These are phyloP conservation scores for Dactylorhiza incarnata DNA, from an alignment of 106 monocot genomes.

Conservation along the genomic window DNA sequence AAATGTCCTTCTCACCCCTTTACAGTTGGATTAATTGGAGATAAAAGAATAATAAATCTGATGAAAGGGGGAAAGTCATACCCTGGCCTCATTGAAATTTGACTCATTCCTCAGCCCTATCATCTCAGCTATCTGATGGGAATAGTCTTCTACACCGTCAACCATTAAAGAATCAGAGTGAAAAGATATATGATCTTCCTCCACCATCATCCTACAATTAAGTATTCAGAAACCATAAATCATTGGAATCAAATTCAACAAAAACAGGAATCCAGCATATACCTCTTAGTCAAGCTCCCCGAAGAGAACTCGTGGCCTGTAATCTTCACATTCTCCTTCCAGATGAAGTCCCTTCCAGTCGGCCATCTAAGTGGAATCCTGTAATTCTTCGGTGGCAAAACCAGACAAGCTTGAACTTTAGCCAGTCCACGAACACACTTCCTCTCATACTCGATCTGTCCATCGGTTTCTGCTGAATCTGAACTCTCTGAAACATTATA, in stretches of 20 bases:
- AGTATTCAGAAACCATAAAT: neutral
- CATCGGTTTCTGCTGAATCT: slow-evolving; percentile 18
- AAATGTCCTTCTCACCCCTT: neutral
- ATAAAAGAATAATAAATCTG: neutral
- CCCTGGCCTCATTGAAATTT: slow-evolving; percentile 77
- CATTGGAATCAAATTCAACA: neutral
- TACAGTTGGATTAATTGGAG: neutral
- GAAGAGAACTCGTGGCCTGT: slow-evolving; percentile 85
- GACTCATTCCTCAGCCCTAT: slow-evolving; percentile 71
- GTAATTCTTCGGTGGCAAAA: slow-evolving; percentile 60
- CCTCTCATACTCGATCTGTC: slow-evolving; percentile 31
- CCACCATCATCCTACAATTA: slow-evolving; percentile 85
- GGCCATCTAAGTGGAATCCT: slow-evolving; percentile 84
- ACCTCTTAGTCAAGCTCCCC: slow-evolving; percentile 90
- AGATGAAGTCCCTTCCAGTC: slow-evolving; percentile 80
- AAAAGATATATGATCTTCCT: slow-evolving; percentile 87
- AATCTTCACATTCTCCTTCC: slow-evolving; percentile 96
- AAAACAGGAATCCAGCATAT: neutral
- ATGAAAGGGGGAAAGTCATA: slow-evolving; percentile 24
- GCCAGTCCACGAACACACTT: slow-evolving; percentile 20
- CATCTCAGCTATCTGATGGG: slow-evolving; percentile 96
- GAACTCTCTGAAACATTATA: slow-evolving; percentile 43
- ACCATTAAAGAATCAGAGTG: slow-evolving; percentile 72
- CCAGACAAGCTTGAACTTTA: slow-evolving; percentile 29
- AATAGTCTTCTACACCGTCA: slow-evolving; percentile 87